Percentiles rank a stretch among this genome's conserved stretches.
phyloP scores from a whole-genome alignment of 495 filamentous ascomycete species.

The Parmelia sp. region DNA sequence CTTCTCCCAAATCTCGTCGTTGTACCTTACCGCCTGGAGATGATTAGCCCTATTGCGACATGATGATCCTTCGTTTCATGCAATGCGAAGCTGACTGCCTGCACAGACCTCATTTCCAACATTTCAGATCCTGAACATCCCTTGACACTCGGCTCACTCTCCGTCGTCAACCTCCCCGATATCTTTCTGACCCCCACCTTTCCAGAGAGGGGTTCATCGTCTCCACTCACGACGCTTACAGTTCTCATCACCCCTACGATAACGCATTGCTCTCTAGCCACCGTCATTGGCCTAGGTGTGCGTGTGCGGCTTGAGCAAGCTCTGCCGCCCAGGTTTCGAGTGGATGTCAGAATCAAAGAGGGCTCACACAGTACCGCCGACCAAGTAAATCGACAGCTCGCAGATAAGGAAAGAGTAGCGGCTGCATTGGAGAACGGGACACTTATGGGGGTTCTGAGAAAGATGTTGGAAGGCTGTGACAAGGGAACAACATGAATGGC shows the following conservation, averaged over 20 bases:
- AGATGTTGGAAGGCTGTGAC: slow-evolving; percentile 66
- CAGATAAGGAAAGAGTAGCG: slow-evolving; percentile 92
- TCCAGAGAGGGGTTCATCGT: slow-evolving; percentile 27
- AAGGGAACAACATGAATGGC: slow-evolving; percentile 8
- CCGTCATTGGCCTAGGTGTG: slow-evolving; percentile 91
- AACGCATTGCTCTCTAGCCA: slow-evolving; percentile 92
- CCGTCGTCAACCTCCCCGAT: slow-evolving; percentile 89
- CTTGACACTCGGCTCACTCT: slow-evolving; percentile 81
- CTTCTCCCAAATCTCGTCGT: background rate
- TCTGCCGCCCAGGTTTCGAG: slow-evolving; percentile 83
- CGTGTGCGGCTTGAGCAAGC: slow-evolving; percentile 84
- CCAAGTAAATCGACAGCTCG: slow-evolving; percentile 91
- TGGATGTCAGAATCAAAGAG: slow-evolving; percentile 91
- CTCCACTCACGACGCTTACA: slow-evolving; percentile 44
- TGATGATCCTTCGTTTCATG: background rate
- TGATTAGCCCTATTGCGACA: background rate
- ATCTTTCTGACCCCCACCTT: slow-evolving; percentile 61
- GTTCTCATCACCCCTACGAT: slow-evolving; percentile 89
- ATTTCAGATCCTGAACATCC: slow-evolving; percentile 97
- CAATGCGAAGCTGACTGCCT: slow-evolving; percentile 1
- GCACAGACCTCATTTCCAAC: slow-evolving; percentile 78
- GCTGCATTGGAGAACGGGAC: slow-evolving; percentile 92
- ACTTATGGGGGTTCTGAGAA: slow-evolving; percentile 76
- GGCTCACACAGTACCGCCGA: slow-evolving; percentile 92
- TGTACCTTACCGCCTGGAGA: too few relatives aligned